A percentile compares a stretch with the other conserved stretches of the same genome.
Conservation (phyloP, 768 basidiomycete species). For the Rubroboletus pulcherrimus region DNA sequence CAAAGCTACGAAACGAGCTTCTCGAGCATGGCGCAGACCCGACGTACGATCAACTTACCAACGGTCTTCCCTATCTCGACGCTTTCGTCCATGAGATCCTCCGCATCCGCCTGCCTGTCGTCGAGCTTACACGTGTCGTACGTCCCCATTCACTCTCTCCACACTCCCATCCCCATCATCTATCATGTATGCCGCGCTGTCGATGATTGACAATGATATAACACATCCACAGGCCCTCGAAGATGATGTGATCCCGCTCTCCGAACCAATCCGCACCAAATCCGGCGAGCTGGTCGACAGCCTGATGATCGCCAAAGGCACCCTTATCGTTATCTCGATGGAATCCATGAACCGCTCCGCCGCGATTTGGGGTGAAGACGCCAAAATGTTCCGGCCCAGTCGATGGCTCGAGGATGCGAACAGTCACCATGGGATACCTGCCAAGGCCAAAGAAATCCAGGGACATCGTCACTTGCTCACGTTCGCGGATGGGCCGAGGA, state of each 20-base stretch:
- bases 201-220: neutral
- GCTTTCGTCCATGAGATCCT: too few species aligned
- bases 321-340: conserved; percentile 41
- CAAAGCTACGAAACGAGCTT: conserved; percentile 49
- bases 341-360: conserved; percentile 46
- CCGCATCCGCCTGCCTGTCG: too few species aligned
- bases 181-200: neutral
- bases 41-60: conserved; percentile 50
- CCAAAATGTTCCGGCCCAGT: conserved; percentile 56
- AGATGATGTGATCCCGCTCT: conserved; percentile 43
- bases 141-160: neutral
- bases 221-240: conserved; percentile 34
- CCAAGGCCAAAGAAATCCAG: conserved; percentile 38
- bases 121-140: neutral
- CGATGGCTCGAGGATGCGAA: conserved; percentile 48
- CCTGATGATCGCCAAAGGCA: conserved; percentile 46
- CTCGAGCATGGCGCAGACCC: conserved; percentile 43
- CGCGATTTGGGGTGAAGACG: conserved; percentile 57
- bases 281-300: conserved; percentile 37
- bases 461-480: conserved; percentile 51
- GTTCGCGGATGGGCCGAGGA: conserved; percentile 47
- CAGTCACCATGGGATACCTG: conserved; percentile 17
- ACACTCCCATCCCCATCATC: neutral
- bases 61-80: conserved; percentile 51
- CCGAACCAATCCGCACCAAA: conserved; percentile 39